phyloP scores from a whole-genome alignment of 2,329 filamentous ascomycete genomes.

The Diaporthe vexans region DNA sequence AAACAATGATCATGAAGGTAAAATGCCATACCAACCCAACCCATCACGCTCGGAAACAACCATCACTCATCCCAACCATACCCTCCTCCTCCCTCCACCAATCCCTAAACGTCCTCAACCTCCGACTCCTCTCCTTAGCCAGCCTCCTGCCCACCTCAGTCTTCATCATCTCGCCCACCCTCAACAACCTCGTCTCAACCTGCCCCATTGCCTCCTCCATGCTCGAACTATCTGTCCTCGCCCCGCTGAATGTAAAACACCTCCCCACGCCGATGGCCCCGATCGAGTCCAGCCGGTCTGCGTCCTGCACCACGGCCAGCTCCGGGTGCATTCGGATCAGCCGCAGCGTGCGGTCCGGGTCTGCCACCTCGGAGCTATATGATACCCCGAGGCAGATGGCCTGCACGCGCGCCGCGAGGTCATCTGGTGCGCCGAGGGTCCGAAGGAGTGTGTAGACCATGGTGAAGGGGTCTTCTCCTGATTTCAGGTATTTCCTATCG shows the following conservation, averaged over 20 bases:
- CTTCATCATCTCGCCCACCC: conserved; percentile 76
- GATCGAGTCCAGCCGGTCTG: conserved; percentile 91
- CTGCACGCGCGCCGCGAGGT: conserved; percentile 77
- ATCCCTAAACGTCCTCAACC: conserved; percentile 65
- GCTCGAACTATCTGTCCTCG: conserved; percentile 63
- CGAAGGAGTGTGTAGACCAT: conserved; percentile 69
- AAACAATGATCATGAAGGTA: not conserved
- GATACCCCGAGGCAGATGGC: conserved; percentile 82
- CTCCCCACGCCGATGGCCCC: conserved; percentile 88
- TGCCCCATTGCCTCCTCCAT: conserved; percentile 79
- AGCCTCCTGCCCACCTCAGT: conserved; percentile 67
- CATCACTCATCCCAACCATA: conserved; percentile 32
- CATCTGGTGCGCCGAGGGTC: conserved; percentile 66
- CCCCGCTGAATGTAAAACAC: conserved; percentile 82
- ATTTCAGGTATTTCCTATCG: conserved; percentile 82
- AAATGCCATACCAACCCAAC: not conserved
- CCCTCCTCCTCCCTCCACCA: conserved; percentile 70
- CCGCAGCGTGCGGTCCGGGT: conserved; percentile 70
- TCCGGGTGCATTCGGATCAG: conserved; percentile 79
- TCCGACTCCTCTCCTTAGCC: conserved; percentile 66
- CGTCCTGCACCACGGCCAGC: conserved; percentile 89
- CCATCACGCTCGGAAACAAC: conserved; percentile 22
- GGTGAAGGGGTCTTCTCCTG: conserved; percentile 69
- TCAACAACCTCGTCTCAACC: conserved; percentile 82
- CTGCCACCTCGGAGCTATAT: conserved; percentile 79